These are phyloP conservation scores for Tylopilus sp. DNA, from an alignment of 768 basidiomycete species.

Conservation along the genomic window DNA sequence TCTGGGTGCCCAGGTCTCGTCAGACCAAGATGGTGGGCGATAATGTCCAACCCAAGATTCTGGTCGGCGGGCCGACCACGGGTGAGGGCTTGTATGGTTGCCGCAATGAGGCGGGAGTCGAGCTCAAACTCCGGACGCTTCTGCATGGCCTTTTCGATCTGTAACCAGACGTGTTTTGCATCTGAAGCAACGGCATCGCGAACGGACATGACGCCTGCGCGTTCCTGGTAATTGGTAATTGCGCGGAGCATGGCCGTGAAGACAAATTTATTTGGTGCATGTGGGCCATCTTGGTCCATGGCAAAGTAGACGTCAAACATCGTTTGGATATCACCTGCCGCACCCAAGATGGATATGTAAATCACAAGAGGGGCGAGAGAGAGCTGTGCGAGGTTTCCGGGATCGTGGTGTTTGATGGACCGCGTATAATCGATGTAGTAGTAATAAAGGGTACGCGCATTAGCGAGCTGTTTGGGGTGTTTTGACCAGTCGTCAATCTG, in stretches of 20 bases:
- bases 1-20: conserved; percentile 42
- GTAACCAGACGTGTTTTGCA: conserved; percentile 68
- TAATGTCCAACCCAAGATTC: conserved; percentile 62
- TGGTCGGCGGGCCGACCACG: conserved; percentile 58
- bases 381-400: conserved; percentile 46
- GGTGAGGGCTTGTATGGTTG: conserved; percentile 53
- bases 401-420: conserved; percentile 47
- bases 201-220: conserved; percentile 19
- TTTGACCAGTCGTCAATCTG: conserved; percentile 58
- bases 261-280: conserved; percentile 57
- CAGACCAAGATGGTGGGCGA: conserved; percentile 62
- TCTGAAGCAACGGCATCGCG: conserved; percentile 52
- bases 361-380: conserved; percentile 44
- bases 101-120: conserved; percentile 51
- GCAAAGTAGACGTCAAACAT: conserved; percentile 75
- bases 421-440: conserved; percentile 50
- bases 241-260: conserved; percentile 67
- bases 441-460: conserved; percentile 59
- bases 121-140: conserved; percentile 44
- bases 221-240: conserved; percentile 26
- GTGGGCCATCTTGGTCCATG: conserved; percentile 58
- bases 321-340: conserved; percentile 55
- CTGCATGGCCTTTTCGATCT: conserved; percentile 52
- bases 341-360: conserved; percentile 68
- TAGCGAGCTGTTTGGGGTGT: conserved; percentile 57